phyloP scores from a whole-genome alignment of 257 asterid genomes.

The Solanum rostratum region DNA sequence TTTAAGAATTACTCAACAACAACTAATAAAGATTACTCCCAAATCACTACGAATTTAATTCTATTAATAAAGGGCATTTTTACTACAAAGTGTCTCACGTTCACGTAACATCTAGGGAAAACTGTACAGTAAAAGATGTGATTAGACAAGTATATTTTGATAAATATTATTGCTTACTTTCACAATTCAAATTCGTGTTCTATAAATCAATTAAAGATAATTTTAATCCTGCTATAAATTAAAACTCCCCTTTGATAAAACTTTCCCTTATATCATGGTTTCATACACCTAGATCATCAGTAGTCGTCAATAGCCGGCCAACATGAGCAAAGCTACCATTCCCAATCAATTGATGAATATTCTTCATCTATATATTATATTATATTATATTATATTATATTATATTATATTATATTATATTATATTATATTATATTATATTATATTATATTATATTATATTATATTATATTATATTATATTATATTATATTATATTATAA shows the following conservation, averaged over 20 bases:
- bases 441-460: not conserved
- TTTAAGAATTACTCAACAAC: not conserved
- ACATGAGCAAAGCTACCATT: not conserved
- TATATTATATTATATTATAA: not conserved
- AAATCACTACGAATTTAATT: not conserved
- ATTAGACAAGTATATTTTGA: not conserved
- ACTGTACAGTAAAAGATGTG: rapidly evolving
- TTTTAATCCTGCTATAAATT: not conserved
- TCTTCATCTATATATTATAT: not conserved
- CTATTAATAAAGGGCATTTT: no score
- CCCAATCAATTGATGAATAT: not conserved
- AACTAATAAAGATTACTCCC: not conserved
- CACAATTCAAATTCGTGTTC: no score
- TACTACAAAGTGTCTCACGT: rapidly evolving
- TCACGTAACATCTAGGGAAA: no score
- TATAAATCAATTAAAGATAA: not conserved
- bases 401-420: not conserved
- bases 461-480: not conserved
- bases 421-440: not conserved
- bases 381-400: not conserved
- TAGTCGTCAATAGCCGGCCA: not conserved
- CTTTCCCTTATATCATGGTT: not conserved
- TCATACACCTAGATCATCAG: not conserved
- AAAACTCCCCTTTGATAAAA: not conserved
- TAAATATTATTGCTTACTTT: no score